A percentile compares a stretch with the other conserved stretches of the same genome.
Conservation (phyloP, 352 stramenopile genomes). For the Pythium guiyangense region DNA sequence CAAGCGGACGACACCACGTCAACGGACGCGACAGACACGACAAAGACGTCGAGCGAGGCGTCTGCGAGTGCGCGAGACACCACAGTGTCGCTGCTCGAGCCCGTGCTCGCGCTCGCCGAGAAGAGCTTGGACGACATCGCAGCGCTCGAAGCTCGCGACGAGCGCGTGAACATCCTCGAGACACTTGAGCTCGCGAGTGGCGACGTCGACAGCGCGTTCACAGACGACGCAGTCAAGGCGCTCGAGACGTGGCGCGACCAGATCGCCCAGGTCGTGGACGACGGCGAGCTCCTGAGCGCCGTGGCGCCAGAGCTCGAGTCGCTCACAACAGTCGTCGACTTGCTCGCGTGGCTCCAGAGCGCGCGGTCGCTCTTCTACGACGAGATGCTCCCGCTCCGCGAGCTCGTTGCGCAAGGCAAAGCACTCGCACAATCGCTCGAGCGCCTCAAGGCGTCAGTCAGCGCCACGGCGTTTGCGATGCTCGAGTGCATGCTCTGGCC, state of each 20-base stretch:
- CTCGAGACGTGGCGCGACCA: slow-evolving; percentile 68
- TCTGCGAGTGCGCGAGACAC: background rate
- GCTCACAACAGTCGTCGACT: slow-evolving; percentile 43
- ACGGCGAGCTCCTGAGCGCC: slow-evolving; percentile 65
- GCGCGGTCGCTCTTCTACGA: slow-evolving; percentile 80
- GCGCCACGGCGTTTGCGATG: slow-evolving; percentile 26
- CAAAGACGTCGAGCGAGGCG: background rate
- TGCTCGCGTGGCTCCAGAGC: slow-evolving; percentile 76
- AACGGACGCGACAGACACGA: no score
- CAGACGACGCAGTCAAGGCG: slow-evolving; percentile 66
- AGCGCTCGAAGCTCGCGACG: slow-evolving; percentile 63
- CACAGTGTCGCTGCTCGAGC: slow-evolving; percentile 39
- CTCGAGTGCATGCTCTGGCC: slow-evolving; percentile 67
- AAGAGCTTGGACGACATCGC: slow-evolving; percentile 60
- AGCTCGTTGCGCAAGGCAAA: slow-evolving; percentile 52
- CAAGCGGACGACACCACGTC: no score
- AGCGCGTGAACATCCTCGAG: slow-evolving; percentile 52
- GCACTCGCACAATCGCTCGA: slow-evolving; percentile 30
- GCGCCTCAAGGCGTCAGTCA: slow-evolving; percentile 21
- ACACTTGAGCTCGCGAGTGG: slow-evolving; percentile 41
- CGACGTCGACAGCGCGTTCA: slow-evolving; percentile 16
- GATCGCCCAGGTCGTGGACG: slow-evolving; percentile 47
- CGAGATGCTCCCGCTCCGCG: slow-evolving; percentile 53
- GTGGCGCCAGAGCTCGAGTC: slow-evolving; percentile 52
- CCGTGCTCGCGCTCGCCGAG: slow-evolving; percentile 56